These are phyloP conservation scores for Zostera marina DNA, from an alignment of 116 monocot genomes.

Conservation along the genomic window DNA sequence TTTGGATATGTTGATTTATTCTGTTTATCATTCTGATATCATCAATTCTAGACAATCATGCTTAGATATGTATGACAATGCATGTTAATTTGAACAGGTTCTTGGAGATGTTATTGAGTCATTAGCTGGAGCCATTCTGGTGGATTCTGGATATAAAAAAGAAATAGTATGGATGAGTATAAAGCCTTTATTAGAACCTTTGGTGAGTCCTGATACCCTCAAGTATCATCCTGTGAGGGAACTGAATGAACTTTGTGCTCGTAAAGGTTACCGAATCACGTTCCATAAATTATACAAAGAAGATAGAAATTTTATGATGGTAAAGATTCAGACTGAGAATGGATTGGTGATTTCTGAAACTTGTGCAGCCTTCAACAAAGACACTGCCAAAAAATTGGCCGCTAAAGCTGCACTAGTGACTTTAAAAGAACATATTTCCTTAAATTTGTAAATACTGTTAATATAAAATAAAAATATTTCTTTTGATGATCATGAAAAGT, in stretches of 20 bases:
- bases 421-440: conserved; percentile 8
- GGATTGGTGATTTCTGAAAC: conserved; percentile 14
- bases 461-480: too few relatives aligned
- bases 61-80: neutral
- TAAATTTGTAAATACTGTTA: neutral
- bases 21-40: too few relatives aligned
- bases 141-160: conserved; percentile 36
- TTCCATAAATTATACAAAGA: conserved; percentile 3
- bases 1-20: neutral
- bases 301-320: conserved; percentile 17
- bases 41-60: too few relatives aligned
- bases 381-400: conserved; percentile 26
- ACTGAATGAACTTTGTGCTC: conserved; percentile 26
- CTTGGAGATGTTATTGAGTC: conserved; percentile 64
- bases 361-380: conserved; percentile 17
- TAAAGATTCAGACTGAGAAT: conserved; percentile 15
- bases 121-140: conserved; percentile 44
- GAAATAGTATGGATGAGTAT: conserved; percentile 42
- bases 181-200: conserved; percentile 36
- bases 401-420: conserved; percentile 21
- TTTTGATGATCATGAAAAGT: too few relatives aligned
- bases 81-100: conserved; percentile 19
- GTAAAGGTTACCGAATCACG: conserved; percentile 7
- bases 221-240: conserved; percentile 40
- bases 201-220: conserved; percentile 44